Percentiles rank a stretch among this genome's conserved stretches.
Evolutionary conservation across 306 rosid genomes (phyloP).

Genomic region (Oxytropis ochrocephala): DNA sequence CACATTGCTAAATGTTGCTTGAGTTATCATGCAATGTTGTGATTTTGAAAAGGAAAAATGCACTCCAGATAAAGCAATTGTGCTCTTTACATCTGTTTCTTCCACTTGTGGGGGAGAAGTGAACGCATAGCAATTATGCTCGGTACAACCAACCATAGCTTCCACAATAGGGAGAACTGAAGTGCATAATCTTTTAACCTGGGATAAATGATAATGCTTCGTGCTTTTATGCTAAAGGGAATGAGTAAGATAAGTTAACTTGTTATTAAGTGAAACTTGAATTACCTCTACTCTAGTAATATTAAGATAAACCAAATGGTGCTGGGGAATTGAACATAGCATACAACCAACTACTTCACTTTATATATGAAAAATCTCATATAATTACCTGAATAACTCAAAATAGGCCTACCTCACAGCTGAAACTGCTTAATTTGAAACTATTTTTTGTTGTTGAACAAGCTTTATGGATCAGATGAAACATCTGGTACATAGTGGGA

Average conservation of each 20-base stretch:
- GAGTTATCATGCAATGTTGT: neutral
- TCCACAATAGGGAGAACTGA: neutral
- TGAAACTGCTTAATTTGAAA: neutral
- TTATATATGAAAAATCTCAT: neutral
- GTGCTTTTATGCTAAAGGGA: neutral
- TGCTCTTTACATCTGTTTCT: neutral
- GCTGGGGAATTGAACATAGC: neutral
- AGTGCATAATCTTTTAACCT: neutral
- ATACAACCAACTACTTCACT: neutral
- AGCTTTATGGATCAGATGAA: neutral
- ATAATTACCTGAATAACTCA: neutral
- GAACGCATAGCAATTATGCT: neutral
- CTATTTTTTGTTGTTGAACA: neutral
- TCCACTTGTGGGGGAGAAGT: neutral
- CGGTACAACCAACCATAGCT: neutral
- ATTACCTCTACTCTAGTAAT: neutral
- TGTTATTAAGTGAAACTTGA: neutral
- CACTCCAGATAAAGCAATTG: neutral
- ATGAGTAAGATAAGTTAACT: neutral
- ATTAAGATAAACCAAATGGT: neutral
- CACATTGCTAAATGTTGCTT: neutral
- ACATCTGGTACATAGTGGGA: neutral
- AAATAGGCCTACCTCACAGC: neutral
- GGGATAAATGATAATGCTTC: neutral
- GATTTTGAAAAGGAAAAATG: neutral